Evolutionary conservation across 2,329 filamentous ascomycete species (phyloP), one percentile per base, ranked within the genome.

Genomic region (Ophiostoma sp.): DNA sequence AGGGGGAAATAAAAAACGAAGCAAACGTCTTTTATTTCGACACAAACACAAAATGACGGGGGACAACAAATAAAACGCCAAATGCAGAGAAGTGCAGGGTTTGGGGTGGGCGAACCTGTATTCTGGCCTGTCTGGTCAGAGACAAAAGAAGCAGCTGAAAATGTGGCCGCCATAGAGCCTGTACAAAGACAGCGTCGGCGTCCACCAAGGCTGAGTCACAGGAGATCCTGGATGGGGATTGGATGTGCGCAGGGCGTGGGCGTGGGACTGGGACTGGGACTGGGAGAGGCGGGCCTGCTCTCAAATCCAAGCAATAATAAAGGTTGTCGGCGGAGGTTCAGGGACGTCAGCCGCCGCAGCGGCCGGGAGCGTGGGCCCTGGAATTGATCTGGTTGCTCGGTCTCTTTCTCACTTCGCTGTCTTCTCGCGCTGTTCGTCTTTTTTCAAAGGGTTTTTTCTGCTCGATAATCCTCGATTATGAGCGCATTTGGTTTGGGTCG

Each of bases 131-230:
- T 69, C 69, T 73, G 72, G 69, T 73, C 74, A 64, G 69, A 69
- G 72, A 72, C 72, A 59, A 31, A 59, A 31, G 63, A 52, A 66
- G 74, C 36, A 68, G 69, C 72, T 69, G 74, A 50, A 45, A 45
- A 69, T 73, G 74, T 36, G 71, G 71, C 69, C 73, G 72, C 70
- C 69, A 75, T 71, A 59, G 71, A 68, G 70, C 59, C 61, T 57
- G 61, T 39, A 25, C 25, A 36, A 48, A 63, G 69, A 50, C 39
- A 39, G 68, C 68, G 68, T 57, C 17, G 15, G 69, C 39, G 69
- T 45, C 42, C 28, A 33, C 59, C 70, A 69, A 73, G 48, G 73
- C 73, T 74, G 73, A 74, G 73, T 74, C 73, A 74, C 71, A 73
- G 71, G 33, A 61, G 50, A 48, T 50, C 25, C 64, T 68, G 39